These are phyloP conservation scores for Neonothopanus nambi DNA, from an alignment of 1,284 basidiomycete species.

Conservation along the genomic window DNA sequence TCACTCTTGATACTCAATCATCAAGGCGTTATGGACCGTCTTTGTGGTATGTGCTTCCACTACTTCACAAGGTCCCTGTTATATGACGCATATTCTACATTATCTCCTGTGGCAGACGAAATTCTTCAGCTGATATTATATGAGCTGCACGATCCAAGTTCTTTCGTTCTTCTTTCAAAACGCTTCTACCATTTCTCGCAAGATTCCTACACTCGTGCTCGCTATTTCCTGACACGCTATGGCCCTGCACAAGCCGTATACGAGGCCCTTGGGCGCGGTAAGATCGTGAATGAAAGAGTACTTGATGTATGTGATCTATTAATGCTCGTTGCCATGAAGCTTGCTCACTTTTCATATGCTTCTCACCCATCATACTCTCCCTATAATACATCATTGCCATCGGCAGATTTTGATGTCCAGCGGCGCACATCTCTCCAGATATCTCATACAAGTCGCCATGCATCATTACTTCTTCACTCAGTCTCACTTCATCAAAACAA, in stretches of 20 bases:
- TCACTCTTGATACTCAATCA: neutral
- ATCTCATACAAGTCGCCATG: constrained; percentile 71
- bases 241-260: constrained; percentile 68
- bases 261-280: constrained; percentile 68
- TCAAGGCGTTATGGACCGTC: constrained; percentile 49
- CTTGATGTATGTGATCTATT: constrained; percentile 58
- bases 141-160: constrained; percentile 63
- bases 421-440: constrained; percentile 74
- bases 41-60: constrained; percentile 52
- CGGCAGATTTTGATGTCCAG: constrained; percentile 66
- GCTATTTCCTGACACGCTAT: constrained; percentile 72
- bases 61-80: constrained; percentile 5
- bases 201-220: constrained; percentile 72
- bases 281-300: constrained; percentile 60
- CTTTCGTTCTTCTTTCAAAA: constrained; percentile 55
- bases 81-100: constrained; percentile 15
- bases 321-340: constrained; percentile 20
- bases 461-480: constrained; percentile 74
- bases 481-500: constrained; percentile 68
- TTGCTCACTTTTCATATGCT: constrained; percentile 13
- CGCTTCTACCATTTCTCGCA: constrained; percentile 63
- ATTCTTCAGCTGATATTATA: constrained; percentile 71
- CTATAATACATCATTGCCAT: constrained; percentile 14
- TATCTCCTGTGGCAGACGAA: constrained; percentile 51
- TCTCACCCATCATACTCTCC: constrained; percentile 2